These are phyloP conservation scores for Fusarium sp. DNA, from an alignment of 2,329 filamentous ascomycete species.

Conservation along the genomic window DNA sequence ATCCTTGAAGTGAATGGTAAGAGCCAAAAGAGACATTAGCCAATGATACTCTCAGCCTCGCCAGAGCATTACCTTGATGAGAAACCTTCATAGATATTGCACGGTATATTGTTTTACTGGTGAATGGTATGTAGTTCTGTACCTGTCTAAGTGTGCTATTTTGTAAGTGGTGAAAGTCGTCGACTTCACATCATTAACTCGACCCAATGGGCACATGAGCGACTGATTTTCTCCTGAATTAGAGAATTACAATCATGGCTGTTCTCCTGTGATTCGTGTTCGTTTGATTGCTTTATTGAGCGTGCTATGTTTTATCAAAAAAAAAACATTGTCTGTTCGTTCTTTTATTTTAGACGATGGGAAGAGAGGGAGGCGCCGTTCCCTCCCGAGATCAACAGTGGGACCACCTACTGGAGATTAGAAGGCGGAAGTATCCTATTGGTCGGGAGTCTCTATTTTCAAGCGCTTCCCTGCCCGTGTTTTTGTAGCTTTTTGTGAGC, in stretches of 20 bases:
- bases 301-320: background rate
- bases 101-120: background rate
- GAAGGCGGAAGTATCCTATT: conserved; percentile 42
- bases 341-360: conserved; percentile 6
- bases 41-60: conserved; percentile 28
- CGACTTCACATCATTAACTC: background rate
- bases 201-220: background rate
- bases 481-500: conserved; percentile 44
- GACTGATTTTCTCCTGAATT: background rate
- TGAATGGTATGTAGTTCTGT: conserved; percentile 14
- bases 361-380: conserved; percentile 36
- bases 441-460: conserved; percentile 20
- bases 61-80: background rate
- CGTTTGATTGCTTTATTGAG: background rate
- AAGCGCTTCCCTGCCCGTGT: conserved; percentile 25
- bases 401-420: background rate
- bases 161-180: conserved; percentile 8
- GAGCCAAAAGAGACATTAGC: background rate
- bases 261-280: background rate
- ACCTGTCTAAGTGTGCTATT: background rate
- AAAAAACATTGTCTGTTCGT: background rate
- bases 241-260: background rate
- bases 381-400: conserved; percentile 24
- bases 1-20: conserved; percentile 11
- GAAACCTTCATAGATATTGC: conserved; percentile 7